phyloP scores from a whole-genome alignment of 768 basidiomycete species.

The Lactarius pseudohatsudake region DNA sequence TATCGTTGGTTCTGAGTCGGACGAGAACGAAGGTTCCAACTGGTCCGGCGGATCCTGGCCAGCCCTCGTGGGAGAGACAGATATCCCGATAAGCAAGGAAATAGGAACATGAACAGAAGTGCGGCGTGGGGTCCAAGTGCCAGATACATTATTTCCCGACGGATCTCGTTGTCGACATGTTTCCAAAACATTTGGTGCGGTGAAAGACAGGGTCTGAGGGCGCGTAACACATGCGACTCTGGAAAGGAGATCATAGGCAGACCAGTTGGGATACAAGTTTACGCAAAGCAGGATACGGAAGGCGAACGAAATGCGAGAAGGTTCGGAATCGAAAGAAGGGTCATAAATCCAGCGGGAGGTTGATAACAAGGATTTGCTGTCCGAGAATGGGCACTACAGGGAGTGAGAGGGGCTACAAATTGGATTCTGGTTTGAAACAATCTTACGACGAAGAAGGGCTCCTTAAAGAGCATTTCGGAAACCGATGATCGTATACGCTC shows the following conservation, averaged over 20 bases:
- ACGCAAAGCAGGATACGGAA: conserved; percentile 21
- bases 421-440: not conserved
- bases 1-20: not conserved
- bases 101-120: conserved; percentile 3
- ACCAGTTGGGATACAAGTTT: conserved; percentile 16
- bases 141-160: not conserved
- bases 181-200: not conserved
- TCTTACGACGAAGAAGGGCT: conserved; percentile 26
- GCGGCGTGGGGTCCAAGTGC: not conserved
- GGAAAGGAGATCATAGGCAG: conserved; percentile 18
- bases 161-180: not conserved
- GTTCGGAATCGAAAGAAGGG: conserved; percentile 22
- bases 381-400: conserved; percentile 7
- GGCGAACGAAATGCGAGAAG: conserved; percentile 28
- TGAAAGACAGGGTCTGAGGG: not conserved
- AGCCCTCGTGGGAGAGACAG: not conserved
- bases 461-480: conserved; percentile 17
- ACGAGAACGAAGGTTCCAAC: not conserved
- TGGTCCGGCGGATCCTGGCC: not conserved
- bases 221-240: conserved; percentile 6
- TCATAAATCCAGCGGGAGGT: conserved; percentile 25
- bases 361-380: not conserved
- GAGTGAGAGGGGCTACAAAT: not conserved
- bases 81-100: conserved; percentile 1
- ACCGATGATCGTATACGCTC: conserved; percentile 24